Evolutionary conservation across 2,329 filamentous ascomycete species (phyloP), one percentile per base, ranked within the genome.

Genomic region (Calcarisporium arbuscula): DNA sequence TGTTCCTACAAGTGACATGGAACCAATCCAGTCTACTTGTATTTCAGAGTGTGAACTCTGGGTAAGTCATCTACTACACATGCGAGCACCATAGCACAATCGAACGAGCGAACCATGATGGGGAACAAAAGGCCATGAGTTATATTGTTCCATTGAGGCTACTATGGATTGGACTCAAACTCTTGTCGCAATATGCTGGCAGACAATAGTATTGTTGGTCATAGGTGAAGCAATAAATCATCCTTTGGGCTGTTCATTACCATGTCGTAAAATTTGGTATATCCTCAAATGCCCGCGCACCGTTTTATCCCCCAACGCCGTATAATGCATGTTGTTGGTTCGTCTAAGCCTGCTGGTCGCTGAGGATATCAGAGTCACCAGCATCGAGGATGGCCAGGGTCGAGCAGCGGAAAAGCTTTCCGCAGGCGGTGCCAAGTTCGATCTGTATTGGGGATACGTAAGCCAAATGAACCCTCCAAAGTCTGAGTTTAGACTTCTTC

Each of bases 391-490:
- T 84, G 56, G 89, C 82, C 85, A 98, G 94, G 69, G 89, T 95
- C 52, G 86, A 90, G 81, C 86, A 94, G 56, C 88, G 80, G 84
- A 94, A 98, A 63, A 98, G 84, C 77, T 96, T 96, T 77, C 92
- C 92, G 74, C 89, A 95, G 54, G 88, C 89, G 62, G 89, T 96
- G 61, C 92, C 92, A 52, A 98, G 79, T 75, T 96, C 92, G 63
- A 96, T 95, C 89, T 96, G 66, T 65, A 60, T 40, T 39, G 44
- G 44, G 53, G 42, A 61, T 46, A 54, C 59, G 75, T 82, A 71
- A 82, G 77, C 77, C 64, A 53, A 60, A 54, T 65, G 58, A 68
- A 81, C 86, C 87, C 87, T 94, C 87, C 86, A 85, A 92, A 92
- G 85, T 79, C 81, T 70, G 25, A 53, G 54, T 46, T 60, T 18